phyloP scores from a whole-genome alignment of 768 basidiomycete species.

The Mycena vitilis region DNA sequence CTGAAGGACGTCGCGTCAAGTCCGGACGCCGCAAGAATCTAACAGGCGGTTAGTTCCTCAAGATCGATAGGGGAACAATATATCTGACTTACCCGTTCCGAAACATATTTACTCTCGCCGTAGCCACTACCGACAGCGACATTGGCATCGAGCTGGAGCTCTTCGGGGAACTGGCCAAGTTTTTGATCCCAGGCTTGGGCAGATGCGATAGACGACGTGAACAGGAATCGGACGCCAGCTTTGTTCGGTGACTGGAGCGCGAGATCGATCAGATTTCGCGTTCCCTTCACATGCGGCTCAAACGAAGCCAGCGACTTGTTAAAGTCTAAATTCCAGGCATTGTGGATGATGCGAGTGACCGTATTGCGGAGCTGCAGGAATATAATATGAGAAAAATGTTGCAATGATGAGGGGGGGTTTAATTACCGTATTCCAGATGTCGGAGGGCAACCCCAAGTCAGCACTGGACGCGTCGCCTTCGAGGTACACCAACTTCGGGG shows the following conservation, averaged over 20 bases:
- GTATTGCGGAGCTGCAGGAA: constrained; percentile 39
- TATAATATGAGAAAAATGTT: constrained; percentile 5
- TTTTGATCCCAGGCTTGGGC: constrained; percentile 41
- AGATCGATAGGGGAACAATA: no score
- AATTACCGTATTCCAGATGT: constrained; percentile 40
- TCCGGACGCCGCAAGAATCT: constrained; percentile 48
- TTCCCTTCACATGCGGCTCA: constrained; percentile 55
- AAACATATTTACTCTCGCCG: constrained; percentile 49
- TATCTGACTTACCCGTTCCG: constrained; percentile 50
- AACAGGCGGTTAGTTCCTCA: constrained; percentile 23
- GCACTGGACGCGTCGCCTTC: constrained; percentile 42
- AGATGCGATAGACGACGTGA: constrained; percentile 51
- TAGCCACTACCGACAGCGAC: constrained; percentile 48
- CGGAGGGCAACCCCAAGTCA: constrained; percentile 39
- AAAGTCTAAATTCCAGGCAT: constrained; percentile 64
- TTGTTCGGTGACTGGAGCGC: constrained; percentile 38
- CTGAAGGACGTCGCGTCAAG: constrained; percentile 47
- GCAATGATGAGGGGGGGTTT: no score
- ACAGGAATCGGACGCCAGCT: constrained; percentile 45
- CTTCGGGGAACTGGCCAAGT: constrained; percentile 48
- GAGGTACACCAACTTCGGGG: constrained; percentile 38
- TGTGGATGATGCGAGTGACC: constrained; percentile 49
- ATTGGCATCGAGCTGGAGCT: constrained; percentile 42
- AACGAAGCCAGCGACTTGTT: constrained; percentile 57
- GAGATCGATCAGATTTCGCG: constrained; percentile 55